Percentiles rank a stretch among this genome's conserved stretches.
phyloP scores from a whole-genome alignment of 2,329 filamentous ascomycete genomes.

The Colletotrichum sp. region DNA sequence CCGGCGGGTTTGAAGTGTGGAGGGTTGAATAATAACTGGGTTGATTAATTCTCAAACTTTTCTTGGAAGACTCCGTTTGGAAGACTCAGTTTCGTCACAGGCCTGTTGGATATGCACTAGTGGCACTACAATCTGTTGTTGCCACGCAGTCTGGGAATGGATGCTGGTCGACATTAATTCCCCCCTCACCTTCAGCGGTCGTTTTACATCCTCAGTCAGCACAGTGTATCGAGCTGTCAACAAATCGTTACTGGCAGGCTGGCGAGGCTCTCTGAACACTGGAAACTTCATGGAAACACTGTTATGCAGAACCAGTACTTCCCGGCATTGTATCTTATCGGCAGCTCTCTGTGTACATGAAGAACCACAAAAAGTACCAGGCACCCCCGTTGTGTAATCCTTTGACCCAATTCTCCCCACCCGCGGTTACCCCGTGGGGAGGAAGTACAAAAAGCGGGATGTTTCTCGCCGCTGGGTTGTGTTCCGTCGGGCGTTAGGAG shows the following conservation, averaged over 20 bases:
- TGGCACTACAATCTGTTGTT: not conserved
- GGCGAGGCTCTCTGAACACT: not conserved
- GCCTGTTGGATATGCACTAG: not conserved
- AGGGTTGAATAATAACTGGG: accelerated
- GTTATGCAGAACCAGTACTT: not conserved
- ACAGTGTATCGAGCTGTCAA: not conserved
- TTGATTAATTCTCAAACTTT: not conserved
- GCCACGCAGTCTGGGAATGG: not conserved
- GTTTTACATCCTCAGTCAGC: accelerated
- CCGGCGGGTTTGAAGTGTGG: not conserved
- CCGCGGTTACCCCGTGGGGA: not conserved
- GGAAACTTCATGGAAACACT: not conserved
- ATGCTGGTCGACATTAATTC: no score
- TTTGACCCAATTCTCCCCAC: not conserved
- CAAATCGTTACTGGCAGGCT: not conserved
- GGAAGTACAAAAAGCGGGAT: not conserved
- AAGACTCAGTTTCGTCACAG: not conserved
- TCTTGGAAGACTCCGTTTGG: not conserved
- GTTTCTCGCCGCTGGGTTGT: not conserved
- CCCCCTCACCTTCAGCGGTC: not conserved
- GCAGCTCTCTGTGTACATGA: not conserved
- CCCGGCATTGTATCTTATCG: not conserved
- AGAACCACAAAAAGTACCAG: not conserved
- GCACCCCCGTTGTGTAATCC: not conserved
- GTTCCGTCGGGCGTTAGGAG: not conserved